Evolutionary conservation across 129 eudicot species (phyloP).

Genomic region (Artemisia tridentata): DNA sequence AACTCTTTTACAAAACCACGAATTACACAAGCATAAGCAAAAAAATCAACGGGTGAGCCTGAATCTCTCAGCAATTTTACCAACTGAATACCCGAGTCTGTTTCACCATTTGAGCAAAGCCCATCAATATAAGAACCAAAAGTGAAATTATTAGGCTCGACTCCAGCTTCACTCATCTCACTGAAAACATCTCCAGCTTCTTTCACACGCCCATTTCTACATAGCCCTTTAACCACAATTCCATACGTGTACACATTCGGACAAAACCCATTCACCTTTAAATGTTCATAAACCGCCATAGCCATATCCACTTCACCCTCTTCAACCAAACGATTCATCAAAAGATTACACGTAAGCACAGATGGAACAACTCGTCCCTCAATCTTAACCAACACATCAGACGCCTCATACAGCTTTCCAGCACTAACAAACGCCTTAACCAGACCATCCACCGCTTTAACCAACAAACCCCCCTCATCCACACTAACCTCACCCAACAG

Average conservation of each 20-base stretch:
- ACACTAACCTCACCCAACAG: constrained; percentile 40
- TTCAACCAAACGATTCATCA: constrained; percentile 52
- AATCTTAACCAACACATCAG: constrained; percentile 41
- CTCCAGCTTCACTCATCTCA: constrained; percentile 57
- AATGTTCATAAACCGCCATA: constrained; percentile 40
- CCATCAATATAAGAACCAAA: constrained; percentile 52
- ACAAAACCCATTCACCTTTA: constrained; percentile 48
- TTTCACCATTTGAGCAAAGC: constrained; percentile 49
- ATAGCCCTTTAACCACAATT: constrained; percentile 61
- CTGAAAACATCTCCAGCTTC: constrained; percentile 42
- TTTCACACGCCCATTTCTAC: constrained; percentile 43
- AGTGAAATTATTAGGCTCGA: constrained; percentile 43
- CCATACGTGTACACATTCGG: constrained; percentile 66
- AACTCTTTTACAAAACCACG: constrained; percentile 56
- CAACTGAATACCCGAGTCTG: constrained; percentile 42
- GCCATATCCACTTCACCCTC: constrained; percentile 45
- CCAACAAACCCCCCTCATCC: constrained; percentile 33
- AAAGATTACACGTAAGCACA: constrained; percentile 56
- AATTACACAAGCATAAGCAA: constrained; percentile 53
- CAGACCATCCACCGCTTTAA: constrained; percentile 53
- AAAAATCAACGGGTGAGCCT: constrained; percentile 34
- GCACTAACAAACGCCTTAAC: constrained; percentile 50
- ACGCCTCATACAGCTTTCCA: constrained; percentile 46
- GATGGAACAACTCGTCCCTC: constrained; percentile 33
- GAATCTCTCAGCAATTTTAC: constrained; percentile 29